These are phyloP conservation scores for Pythium aristosporum DNA, from an alignment of 352 stramenopile genomes.

Conservation along the genomic window DNA sequence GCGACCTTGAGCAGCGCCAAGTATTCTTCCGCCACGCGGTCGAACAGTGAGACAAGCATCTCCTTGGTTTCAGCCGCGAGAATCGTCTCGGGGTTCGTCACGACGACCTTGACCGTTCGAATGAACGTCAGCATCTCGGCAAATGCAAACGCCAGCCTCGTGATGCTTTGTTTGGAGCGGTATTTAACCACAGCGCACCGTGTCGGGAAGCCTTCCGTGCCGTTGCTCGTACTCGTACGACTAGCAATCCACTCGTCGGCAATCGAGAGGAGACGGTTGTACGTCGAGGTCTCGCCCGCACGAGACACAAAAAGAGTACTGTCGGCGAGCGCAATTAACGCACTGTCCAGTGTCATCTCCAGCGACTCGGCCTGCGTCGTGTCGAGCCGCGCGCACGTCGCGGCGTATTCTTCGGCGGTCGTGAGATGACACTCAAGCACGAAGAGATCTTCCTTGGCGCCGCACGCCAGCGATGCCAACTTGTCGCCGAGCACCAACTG, in stretches of 20 bases:
- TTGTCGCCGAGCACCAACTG: constrained; percentile 63
- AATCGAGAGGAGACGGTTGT: constrained; percentile 51
- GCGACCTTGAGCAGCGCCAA: constrained; percentile 44
- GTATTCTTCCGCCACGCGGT: constrained; percentile 47
- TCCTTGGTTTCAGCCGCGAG: constrained; percentile 9
- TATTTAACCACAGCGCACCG: constrained; percentile 68
- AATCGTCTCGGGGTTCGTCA: constrained; percentile 13
- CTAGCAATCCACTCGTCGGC: constrained; percentile 57
- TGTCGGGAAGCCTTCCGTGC: constrained; percentile 51
- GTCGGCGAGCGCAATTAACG: constrained; percentile 53
- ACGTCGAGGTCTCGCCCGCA: constrained; percentile 37
- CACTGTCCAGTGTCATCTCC: constrained; percentile 58
- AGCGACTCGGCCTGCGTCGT: constrained; percentile 39
- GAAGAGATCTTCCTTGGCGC: constrained; percentile 71
- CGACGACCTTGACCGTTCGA: constrained; percentile 22
- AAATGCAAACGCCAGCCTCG: constrained; percentile 56
- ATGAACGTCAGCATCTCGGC: constrained; percentile 49
- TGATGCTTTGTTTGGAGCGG: constrained; percentile 44
- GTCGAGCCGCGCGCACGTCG: constrained; percentile 41
- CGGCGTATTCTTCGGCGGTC: constrained; percentile 55
- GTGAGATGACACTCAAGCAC: constrained; percentile 74
- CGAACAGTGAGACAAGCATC: constrained; percentile 16
- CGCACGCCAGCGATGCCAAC: constrained; percentile 51
- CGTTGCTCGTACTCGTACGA: constrained; percentile 14
- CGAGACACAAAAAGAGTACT: constrained; percentile 47